These are phyloP conservation scores for Vanderwaltozyma polyspora DNA, from an alignment of 805 yeast genomes.

Conservation along the genomic window DNA sequence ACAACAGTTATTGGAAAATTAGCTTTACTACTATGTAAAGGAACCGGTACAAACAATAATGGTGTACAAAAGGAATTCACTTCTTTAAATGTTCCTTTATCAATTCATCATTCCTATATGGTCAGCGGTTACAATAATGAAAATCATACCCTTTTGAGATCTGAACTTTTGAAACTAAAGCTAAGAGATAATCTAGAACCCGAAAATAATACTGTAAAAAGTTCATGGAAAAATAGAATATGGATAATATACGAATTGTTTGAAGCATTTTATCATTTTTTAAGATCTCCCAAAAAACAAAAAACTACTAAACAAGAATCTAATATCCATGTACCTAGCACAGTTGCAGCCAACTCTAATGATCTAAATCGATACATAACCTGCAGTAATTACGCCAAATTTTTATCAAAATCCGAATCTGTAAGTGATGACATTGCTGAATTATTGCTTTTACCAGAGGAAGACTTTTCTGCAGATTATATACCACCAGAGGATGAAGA, in stretches of 20 bases:
- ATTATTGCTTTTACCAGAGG: slow-evolving; percentile 13
- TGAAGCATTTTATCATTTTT: background rate
- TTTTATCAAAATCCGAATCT: slow-evolving; percentile 8
- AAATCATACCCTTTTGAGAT: slow-evolving; percentile 5
- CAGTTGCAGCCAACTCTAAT: background rate
- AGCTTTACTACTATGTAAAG: slow-evolving; percentile 16
- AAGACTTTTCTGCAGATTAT: slow-evolving; percentile 21
- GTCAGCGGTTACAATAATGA: slow-evolving; percentile 15
- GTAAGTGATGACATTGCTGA: slow-evolving; percentile 11
- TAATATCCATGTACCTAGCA: slow-evolving; percentile 1
- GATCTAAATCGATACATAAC: slow-evolving; percentile 18
- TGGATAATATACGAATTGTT: background rate
- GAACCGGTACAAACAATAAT: slow-evolving; percentile 12
- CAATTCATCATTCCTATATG: slow-evolving; percentile 11
- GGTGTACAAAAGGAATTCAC: slow-evolving; percentile 22
- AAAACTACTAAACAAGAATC: background rate
- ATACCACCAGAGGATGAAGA: slow-evolving; percentile 3
- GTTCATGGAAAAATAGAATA: background rate
- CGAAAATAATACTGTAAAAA: background rate
- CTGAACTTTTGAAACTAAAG: background rate
- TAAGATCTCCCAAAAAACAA: background rate
- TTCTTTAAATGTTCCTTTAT: slow-evolving; percentile 10
- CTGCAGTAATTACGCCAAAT: slow-evolving; percentile 18
- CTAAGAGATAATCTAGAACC: background rate
- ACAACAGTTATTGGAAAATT: slow-evolving; percentile 13